A percentile compares a stretch with the other conserved stretches of the same genome.
Evolutionary conservation across 108 stramenopile species (phyloP).

Genomic region (Cyclotella cryptica): DNA sequence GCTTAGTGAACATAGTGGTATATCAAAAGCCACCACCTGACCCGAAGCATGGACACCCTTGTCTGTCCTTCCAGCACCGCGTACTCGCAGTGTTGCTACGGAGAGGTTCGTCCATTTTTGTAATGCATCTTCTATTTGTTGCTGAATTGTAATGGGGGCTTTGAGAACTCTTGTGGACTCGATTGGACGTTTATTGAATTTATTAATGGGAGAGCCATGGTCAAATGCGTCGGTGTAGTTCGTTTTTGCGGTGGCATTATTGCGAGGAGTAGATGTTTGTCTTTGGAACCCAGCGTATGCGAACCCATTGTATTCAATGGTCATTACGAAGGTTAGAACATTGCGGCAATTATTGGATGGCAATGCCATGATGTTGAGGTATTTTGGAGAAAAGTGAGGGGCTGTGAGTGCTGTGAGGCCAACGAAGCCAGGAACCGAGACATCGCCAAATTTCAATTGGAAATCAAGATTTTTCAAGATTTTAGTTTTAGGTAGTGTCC

Average conservation of each 20-base stretch:
- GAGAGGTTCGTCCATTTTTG: slow-evolving; percentile 46
- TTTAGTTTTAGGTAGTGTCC: too few species aligned
- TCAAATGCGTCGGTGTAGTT: background rate
- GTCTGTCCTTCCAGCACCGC: slow-evolving; percentile 81
- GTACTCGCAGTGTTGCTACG: slow-evolving; percentile 53
- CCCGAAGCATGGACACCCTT: slow-evolving; percentile 84
- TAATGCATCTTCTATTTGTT: slow-evolving; percentile 70
- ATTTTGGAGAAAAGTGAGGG: slow-evolving; percentile 9
- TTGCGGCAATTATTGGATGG: background rate
- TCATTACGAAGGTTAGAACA: slow-evolving; percentile 56
- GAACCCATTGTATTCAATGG: slow-evolving; percentile 78
- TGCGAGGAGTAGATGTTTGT: slow-evolving; percentile 44
- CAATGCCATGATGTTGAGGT: background rate
- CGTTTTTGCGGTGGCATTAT: background rate
- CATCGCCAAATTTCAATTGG: too few species aligned
- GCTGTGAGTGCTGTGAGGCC: too few species aligned
- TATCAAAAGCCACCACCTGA: slow-evolving; percentile 76
- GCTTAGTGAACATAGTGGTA: slow-evolving; percentile 48
- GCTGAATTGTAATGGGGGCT: slow-evolving; percentile 68
- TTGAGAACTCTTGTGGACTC: slow-evolving; percentile 21
- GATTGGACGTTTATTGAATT: slow-evolving; percentile 31
- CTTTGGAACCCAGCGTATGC: slow-evolving; percentile 81
- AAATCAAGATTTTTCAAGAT: too few species aligned
- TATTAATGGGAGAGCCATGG: slow-evolving; percentile 6
- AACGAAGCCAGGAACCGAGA: too few species aligned